Base-by-base conservation (phyloP, 805 yeast species). In the Hanseniaspora jakobsenii region DNA sequence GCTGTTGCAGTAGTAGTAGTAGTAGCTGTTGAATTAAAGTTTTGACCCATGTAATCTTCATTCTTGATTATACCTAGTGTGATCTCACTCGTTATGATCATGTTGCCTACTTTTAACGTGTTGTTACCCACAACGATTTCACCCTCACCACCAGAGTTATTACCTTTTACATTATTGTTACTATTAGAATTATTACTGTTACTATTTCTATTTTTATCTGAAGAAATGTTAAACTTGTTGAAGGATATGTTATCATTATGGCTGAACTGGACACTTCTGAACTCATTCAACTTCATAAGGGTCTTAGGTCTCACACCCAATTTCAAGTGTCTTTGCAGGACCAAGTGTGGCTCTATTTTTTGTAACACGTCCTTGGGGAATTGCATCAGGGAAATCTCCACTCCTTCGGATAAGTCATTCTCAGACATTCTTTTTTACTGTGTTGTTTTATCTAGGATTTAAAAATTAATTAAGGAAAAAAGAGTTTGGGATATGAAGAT, bases 281-380 rank as follows among this genome's bases (percentile, higher is more conserved):
- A 81, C 62, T 87, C 95, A 52, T 73, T 72, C 54, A 78, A 75
- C 27, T 69, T 67, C 36, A 95, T 71, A 39, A 78, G 62, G 37
- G 77, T 73, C 23, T 31, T 42, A 8, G 95, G 95, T 50, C 96
- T 76, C 18, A 80, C 55, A 0, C 91, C 89, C 16, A 75, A 64
- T 16, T 79, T 71, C 13, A 87, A 59, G 59, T 85, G 94, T 55
- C 93, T 72, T 56, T 81, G 81, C 35, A 87, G 66, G 4, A 89
- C 81, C 12, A 82, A 58, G 47, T 84, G 94, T 1, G 96, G 95
- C 2, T 93, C 84, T 29, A 87, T 72, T 42, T 91, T 66, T 1
- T 91, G 86, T 34, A 87, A 65, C 9, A 85, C 84, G 21, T 78
- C 81, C 0, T 95, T 89, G 1, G 91, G 78, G 58, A 86, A 85